These are phyloP conservation scores for Vishniacozyma victoriae DNA, from an alignment of 768 basidiomycete genomes.

Conservation along the genomic window DNA sequence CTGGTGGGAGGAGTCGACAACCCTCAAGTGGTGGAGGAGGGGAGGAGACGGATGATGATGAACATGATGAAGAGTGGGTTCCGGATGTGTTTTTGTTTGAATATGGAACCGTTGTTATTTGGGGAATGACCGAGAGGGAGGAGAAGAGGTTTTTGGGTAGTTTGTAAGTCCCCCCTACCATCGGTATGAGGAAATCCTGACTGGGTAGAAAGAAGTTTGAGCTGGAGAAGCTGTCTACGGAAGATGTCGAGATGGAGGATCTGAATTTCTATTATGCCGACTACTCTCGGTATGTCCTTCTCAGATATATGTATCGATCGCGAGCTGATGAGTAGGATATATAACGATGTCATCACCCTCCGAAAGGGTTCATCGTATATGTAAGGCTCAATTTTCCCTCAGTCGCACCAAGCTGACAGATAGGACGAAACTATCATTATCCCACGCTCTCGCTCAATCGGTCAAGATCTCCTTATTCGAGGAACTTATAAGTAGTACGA, in stretches of 20 bases:
- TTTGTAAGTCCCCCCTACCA: conserved; percentile 56
- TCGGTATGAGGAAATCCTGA: conserved; percentile 1
- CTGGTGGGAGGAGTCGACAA: conserved; percentile 11
- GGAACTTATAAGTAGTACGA: conserved; percentile 81
- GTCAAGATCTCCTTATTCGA: conserved; percentile 98
- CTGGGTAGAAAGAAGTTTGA: conserved; percentile 79
- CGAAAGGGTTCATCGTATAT: conserved; percentile 93
- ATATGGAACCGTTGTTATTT: conserved; percentile 91
- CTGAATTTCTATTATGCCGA: conserved; percentile 95
- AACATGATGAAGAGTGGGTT: conserved; percentile 45
- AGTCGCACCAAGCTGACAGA: not conserved
- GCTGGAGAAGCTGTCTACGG: conserved; percentile 74
- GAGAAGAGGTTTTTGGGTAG: conserved; percentile 85
- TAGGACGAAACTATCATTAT: conserved; percentile 93
- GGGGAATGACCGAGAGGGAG: conserved; percentile 93
- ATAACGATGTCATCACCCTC: conserved; percentile 91
- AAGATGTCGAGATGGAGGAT: conserved; percentile 92
- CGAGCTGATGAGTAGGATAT: conserved; percentile 57
- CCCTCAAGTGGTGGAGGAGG: conserved; percentile 8
- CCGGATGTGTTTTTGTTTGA: conserved; percentile 84
- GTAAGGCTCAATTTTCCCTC: conserved; percentile 52
- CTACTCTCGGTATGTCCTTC: conserved; percentile 69
- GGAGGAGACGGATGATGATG: conserved; percentile 34
- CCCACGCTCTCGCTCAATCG: conserved; percentile 90
- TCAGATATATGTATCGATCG: not conserved